Base-by-base conservation (phyloP, 495 filamentous ascomycete genomes). In the Hypoxylon lienhwacheense region DNA sequence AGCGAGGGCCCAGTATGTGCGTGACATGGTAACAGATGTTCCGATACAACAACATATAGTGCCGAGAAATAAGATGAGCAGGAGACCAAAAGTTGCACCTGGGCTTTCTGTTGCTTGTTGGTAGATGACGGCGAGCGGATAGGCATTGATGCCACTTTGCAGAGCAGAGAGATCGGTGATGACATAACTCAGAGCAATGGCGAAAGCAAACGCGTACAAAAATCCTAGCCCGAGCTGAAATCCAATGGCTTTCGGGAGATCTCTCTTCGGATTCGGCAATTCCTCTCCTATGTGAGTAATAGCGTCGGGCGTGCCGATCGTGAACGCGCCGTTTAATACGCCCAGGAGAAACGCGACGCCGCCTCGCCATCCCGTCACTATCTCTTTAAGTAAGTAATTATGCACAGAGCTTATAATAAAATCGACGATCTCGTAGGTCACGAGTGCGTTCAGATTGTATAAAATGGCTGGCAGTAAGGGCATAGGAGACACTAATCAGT, bases 241-340 rank as follows among this genome's bases (percentile, higher is more conserved):
- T 29, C 75, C 75, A 8, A 85, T 84, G 0, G 77, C 82, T 54
- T 78, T 83, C 12, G 86, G 86, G 3, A 89, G 74, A 54, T 88
- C 82, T 53, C 67, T 70, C 35, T 69, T 74, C 20, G 85, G 86
- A 52, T 83, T 72, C 0, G 87, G 86, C 8, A 95, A 74, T 69
- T 95, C 90, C 68, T 95, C 90, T 1, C 89, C 85, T 53, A 95
- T 77, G 68, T 95, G 90, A 5, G 85, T 82, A 10, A 88, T 79
- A 29, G 80, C 76, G 65, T 89, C 88, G 2, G 89, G 88, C 0
- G 89, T 90, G 8, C 90, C 90, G 25, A 96, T 83, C 12, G 86
- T 82, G 65, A 87, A 96, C 7, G 90, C 88, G 14, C 89, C 90
- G 61, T 96, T 95, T 16, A 96, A 77, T 64, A 93, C 88, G 1